Evolutionary conservation across 352 stramenopile genomes (phyloP).

Genomic region (Thalassiosira exigua): DNA sequence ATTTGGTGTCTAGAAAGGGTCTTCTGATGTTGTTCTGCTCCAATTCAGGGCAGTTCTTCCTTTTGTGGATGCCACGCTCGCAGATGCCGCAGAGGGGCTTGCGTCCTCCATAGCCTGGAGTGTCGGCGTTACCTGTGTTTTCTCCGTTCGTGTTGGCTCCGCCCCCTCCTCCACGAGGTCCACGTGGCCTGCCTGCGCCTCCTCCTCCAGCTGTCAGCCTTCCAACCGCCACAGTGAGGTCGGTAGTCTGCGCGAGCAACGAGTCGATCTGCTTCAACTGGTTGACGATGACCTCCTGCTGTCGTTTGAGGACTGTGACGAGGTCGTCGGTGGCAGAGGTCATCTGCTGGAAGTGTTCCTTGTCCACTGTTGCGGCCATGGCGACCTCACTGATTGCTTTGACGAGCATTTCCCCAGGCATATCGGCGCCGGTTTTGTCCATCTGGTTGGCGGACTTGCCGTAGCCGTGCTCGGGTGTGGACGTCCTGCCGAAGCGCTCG

Average conservation of each 20-base stretch:
- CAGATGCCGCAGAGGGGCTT: too few relatives aligned
- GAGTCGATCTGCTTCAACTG: background rate
- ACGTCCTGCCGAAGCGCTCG: background rate
- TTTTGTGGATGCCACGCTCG: too few relatives aligned
- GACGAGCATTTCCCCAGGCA: background rate
- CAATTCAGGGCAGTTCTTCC: background rate
- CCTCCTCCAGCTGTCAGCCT: too few relatives aligned
- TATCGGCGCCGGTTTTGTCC: background rate
- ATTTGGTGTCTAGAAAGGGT: too few relatives aligned
- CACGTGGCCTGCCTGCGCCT: too few relatives aligned
- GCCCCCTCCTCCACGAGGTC: too few relatives aligned
- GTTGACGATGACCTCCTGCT: too few relatives aligned
- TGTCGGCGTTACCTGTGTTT: background rate
- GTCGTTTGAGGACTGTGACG: background rate
- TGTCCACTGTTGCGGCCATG: background rate
- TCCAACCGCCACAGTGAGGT: background rate
- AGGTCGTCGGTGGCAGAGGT: background rate
- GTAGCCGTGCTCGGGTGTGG: background rate
- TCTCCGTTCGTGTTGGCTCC: too few relatives aligned
- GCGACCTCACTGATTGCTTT: background rate
- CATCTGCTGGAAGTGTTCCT: background rate
- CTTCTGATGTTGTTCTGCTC: background rate
- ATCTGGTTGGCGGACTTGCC: background rate
- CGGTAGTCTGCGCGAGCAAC: background rate
- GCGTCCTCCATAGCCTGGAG: background rate